Evolutionary conservation across 306 rosid genomes (phyloP).

Genomic region (Mimosa pudica): DNA sequence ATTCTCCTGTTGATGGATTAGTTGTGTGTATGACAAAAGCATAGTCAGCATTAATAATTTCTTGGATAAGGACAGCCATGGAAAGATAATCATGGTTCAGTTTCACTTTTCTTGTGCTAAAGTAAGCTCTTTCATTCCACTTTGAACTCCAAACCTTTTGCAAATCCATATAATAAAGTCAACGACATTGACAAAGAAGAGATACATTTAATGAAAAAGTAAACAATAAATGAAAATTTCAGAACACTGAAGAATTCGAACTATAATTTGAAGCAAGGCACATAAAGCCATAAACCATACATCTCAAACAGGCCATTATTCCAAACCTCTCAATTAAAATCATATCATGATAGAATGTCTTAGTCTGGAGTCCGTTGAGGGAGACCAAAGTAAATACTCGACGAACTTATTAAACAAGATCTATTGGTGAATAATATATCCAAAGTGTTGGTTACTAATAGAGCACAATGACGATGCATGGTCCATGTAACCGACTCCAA

Average conservation of each 20-base stretch:
- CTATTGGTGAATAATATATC: too few species aligned
- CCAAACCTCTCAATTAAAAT: background rate
- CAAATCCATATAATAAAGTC: constrained; percentile 31
- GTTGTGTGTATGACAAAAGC: constrained; percentile 98
- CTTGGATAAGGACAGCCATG: constrained; percentile 99
- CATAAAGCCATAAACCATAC: constrained; percentile 24
- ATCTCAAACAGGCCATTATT: constrained; percentile 21
- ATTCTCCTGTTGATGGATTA: constrained; percentile 95
- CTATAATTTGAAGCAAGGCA: constrained; percentile 26
- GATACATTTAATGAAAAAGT: constrained; percentile 9
- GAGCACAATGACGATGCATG: too few species aligned
- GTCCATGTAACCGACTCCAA: too few species aligned
- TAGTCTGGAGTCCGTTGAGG: too few species aligned
- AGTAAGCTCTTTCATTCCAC: constrained; percentile 99
- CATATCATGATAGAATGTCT: constrained; percentile 20
- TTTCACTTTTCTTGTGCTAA: constrained; percentile 93
- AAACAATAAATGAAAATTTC: constrained; percentile 9
- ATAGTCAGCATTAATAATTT: constrained; percentile 91
- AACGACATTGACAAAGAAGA: constrained; percentile 27
- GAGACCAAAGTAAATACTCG: too few species aligned
- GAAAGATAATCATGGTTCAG: constrained; percentile 86
- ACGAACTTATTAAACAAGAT: too few species aligned
- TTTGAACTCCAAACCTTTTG: constrained; percentile 97
- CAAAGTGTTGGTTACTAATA: too few species aligned
- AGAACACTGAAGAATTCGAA: constrained; percentile 9